Evolutionary conservation across 106 monocot genomes (phyloP), one percentile per base, ranked within the genome.

Genomic region (Acanthochlamys bracteata): DNA sequence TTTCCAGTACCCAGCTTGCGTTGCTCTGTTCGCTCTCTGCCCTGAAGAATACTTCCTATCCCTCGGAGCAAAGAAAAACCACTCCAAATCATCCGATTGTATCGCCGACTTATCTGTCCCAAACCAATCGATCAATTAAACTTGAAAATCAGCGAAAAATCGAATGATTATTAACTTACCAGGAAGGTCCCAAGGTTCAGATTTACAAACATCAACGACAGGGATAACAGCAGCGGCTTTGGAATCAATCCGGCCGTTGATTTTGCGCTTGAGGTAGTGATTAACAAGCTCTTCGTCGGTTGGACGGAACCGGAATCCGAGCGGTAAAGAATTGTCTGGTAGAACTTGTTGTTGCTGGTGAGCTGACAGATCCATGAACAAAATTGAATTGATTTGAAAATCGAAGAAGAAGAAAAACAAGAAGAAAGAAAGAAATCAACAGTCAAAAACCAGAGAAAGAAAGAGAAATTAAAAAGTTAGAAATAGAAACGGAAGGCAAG

Each of bases 151-250:
- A 49, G 17, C 17, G 2, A 10, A 49, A 17, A 49, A 17, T 2
- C 2, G 10, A 49, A 3, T 9, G 10, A 49, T 49, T 49, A 4
- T 49, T 12, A n/a, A 49, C 17, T 49, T 49, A 77, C 71, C 77
- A 16, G 78, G 78, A 42, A 78, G 72, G 20, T 78, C 78, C 78
- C 78, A 78, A 2, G 78, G 78, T 39, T 78, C 78, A 72, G 41
- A 78, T 66, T 78, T 78, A 72, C 68, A 72, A 56, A 78, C 68
- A 56, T 78, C 78, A 54, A 78, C 45, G 25, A 67, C 78, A 39
- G 67, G 68, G 67, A 78, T 72, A 61, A 73, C 72, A 22, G 22
- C 0, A 14, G 61, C 49, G 27, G 66, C 24, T 9, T 47, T 39
- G n/a, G 56, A 10, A 16, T 68, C 27, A 52, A 66, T 64, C 1